Percentiles rank a stretch among this genome's conserved stretches.
phyloP scores from a whole-genome alignment of 495 filamentous ascomycete genomes.

The Recurvomyces mirabilis region DNA sequence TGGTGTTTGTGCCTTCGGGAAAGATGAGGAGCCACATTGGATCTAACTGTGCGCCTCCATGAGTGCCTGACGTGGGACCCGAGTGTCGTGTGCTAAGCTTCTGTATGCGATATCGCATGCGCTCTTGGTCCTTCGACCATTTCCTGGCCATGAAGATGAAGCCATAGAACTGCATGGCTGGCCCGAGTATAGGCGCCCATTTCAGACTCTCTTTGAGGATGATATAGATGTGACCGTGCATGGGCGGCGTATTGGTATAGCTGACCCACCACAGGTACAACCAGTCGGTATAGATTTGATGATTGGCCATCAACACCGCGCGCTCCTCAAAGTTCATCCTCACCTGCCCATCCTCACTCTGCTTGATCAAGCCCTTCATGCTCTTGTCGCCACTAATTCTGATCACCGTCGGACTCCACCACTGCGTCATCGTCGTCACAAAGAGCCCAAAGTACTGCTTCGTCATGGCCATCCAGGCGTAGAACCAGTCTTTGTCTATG shows the following conservation, averaged over 20 bases:
- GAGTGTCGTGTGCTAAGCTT: conserved; percentile 49
- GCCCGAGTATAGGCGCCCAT: conserved; percentile 61
- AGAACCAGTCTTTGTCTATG: conserved; percentile 56
- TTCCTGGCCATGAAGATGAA: conserved; percentile 80
- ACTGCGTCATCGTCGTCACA: conserved; percentile 64
- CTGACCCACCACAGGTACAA: conserved; percentile 81
- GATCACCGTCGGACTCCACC: conserved; percentile 68
- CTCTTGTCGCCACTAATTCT: conserved; percentile 66
- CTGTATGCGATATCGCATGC: conserved; percentile 54
- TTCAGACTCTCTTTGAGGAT: conserved; percentile 76
- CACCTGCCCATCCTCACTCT: conserved; percentile 50
- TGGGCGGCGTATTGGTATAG: conserved; percentile 49
- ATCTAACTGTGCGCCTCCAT: conserved; percentile 40
- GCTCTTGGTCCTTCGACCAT: conserved; percentile 64
- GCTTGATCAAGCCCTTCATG: conserved; percentile 55
- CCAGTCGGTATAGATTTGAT: conserved; percentile 85
- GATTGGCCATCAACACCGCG: conserved; percentile 71
- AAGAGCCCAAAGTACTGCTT: conserved; percentile 66
- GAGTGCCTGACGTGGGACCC: conserved; percentile 36
- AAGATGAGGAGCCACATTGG: conserved; percentile 85
- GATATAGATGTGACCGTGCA: conserved; percentile 77
- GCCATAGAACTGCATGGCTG: conserved; percentile 70
- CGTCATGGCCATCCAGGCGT: conserved; percentile 65
- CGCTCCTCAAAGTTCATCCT: conserved; percentile 64
- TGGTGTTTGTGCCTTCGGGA: conserved; percentile 72